Evolutionary conservation across 768 basidiomycete genomes (phyloP).

Genomic region (Leccinum sublutescens): DNA sequence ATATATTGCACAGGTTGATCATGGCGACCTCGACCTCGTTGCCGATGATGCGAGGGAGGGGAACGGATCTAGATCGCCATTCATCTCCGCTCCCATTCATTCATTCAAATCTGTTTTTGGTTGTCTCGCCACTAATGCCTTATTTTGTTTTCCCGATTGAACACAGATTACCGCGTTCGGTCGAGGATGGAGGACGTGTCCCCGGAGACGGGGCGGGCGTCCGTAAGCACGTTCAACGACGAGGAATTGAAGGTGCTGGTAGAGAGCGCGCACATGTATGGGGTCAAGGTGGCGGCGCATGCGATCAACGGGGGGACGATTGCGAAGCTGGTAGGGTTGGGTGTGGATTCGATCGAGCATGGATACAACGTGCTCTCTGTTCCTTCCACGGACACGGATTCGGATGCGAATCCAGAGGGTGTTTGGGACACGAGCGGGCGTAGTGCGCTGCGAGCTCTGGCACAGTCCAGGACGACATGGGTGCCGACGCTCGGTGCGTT

Average conservation of each 20-base stretch:
- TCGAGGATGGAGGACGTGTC: constrained; percentile 46
- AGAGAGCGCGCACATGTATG: constrained; percentile 47
- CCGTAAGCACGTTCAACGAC: constrained; percentile 44
- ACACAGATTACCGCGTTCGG: constrained; percentile 52
- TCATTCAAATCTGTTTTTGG: not conserved
- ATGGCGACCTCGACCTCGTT: constrained; percentile 1
- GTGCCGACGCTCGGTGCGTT: constrained; percentile 58
- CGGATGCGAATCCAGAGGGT: not conserved
- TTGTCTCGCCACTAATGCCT: not conserved
- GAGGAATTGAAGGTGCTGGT: constrained; percentile 50
- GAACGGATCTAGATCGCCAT: constrained; percentile 5
- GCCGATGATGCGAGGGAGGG: not conserved
- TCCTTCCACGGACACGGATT: not conserved
- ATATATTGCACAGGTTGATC: not conserved
- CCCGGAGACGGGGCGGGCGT: constrained; percentile 29
- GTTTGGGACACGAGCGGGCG: constrained; percentile 9
- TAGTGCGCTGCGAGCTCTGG: constrained; percentile 18
- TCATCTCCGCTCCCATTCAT: constrained; percentile 13
- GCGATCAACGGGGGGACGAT: constrained; percentile 37
- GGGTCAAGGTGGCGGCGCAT: constrained; percentile 61
- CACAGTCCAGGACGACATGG: constrained; percentile 41
- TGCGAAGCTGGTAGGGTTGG: constrained; percentile 26
- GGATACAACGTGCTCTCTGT: constrained; percentile 32
- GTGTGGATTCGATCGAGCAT: constrained; percentile 59
- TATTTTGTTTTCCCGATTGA: not conserved